Conservation (phyloP, 2,329 filamentous ascomycete genomes). For the Dactylellina sp. region DNA sequence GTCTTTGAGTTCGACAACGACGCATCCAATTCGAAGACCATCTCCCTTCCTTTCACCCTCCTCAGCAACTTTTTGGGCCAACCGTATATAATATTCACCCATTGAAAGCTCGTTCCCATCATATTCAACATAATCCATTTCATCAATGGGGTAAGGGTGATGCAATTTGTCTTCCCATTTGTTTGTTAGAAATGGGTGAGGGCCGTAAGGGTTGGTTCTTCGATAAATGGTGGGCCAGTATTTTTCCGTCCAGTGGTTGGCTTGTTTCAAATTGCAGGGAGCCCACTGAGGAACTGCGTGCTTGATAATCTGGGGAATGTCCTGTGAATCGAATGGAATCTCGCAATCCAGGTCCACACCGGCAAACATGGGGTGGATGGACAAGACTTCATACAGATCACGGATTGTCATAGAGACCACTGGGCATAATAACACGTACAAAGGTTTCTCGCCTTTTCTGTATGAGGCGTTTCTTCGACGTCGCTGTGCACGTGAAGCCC, state of each 20-base stretch:
- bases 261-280: conserved; percentile 80
- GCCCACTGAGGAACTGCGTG: conserved; percentile 78
- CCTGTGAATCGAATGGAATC: conserved; percentile 62
- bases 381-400: conserved; percentile 68
- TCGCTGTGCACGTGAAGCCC: conserved; percentile 45
- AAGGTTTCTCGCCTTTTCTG: conserved; percentile 60
- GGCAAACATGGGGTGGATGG: conserved; percentile 61
- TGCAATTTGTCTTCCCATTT: conserved; percentile 52
- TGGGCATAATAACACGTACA: conserved; percentile 69
- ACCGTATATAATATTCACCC: conserved; percentile 74
- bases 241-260: conserved; percentile 77
- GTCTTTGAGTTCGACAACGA: conserved; percentile 72
- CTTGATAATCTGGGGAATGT: conserved; percentile 69
- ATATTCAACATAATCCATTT: conserved; percentile 65
- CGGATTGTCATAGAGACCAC: conserved; percentile 68
- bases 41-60: conserved; percentile 71
- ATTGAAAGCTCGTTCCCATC: conserved; percentile 76
- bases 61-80: conserved; percentile 74
- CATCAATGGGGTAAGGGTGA: conserved; percentile 23
- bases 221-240: conserved; percentile 90
- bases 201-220: conserved; percentile 86
- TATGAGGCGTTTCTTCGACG: conserved; percentile 49
- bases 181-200: conserved; percentile 78
- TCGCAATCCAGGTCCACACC: conserved; percentile 62
- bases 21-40: conserved; percentile 78